Conservation (phyloP, 2,329 filamentous ascomycete species). For the Gyromitra esculenta region DNA sequence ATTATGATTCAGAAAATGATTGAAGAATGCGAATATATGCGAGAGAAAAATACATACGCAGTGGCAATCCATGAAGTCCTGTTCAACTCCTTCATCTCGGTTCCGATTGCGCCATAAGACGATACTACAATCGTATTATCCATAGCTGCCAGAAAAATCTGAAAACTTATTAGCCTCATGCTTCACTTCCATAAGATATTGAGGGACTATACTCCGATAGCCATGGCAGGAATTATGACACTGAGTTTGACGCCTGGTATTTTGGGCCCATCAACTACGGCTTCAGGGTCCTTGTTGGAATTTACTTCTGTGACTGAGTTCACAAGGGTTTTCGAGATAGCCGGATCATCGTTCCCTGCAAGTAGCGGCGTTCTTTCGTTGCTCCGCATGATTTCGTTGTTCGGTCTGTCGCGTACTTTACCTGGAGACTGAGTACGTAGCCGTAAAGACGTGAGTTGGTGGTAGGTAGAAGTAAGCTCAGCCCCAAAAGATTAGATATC, state of each 20-base stretch:
- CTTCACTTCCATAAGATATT: conserved; percentile 53
- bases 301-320: conserved; percentile 5
- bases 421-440: conserved; percentile 4
- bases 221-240: conserved; percentile 70
- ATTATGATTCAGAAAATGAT: background rate
- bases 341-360: background rate
- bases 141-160: conserved; percentile 77
- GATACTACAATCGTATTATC: conserved; percentile 75
- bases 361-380: conserved; percentile 45
- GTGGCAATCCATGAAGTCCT: conserved; percentile 80
- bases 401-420: background rate
- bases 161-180: conserved; percentile 33
- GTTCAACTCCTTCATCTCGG: conserved; percentile 77
- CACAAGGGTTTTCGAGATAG: conserved; percentile 16
- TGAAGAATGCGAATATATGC: background rate
- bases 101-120: conserved; percentile 81
- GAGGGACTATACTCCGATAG: conserved; percentile 67
- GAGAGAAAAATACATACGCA: conserved; percentile 58
- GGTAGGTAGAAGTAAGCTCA: conserved; percentile 14
- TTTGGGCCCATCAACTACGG: conserved; percentile 30
- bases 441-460: background rate
- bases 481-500: background rate
- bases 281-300: conserved; percentile 38
- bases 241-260: conserved; percentile 65
- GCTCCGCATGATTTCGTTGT: conserved; percentile 17